Percentiles rank a stretch among this genome's conserved stretches.
phyloP scores from a whole-genome alignment of 257 asterid species.

The Jacaranda copaia region DNA sequence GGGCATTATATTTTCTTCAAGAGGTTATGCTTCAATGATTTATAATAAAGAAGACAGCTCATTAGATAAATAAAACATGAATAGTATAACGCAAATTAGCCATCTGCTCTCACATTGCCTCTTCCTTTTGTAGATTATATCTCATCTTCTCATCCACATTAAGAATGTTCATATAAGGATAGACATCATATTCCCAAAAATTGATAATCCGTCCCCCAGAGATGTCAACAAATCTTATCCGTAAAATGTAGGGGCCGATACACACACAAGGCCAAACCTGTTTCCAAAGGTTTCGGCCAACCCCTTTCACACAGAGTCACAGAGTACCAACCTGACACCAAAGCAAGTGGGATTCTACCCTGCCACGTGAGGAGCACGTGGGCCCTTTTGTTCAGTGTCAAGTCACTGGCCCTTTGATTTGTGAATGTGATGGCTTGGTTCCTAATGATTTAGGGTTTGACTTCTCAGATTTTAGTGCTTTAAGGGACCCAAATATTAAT shows the following conservation, averaged over 20 bases:
- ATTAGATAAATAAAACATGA: neutral
- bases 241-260: constrained; percentile 9
- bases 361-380: constrained; percentile 37
- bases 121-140: neutral
- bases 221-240: constrained; percentile 17
- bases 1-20: neutral
- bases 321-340: neutral
- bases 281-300: constrained; percentile 28
- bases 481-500: neutral
- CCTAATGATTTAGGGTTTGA: constrained; percentile 21
- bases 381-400: constrained; percentile 20
- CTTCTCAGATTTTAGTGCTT: constrained; percentile 21
- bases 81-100: neutral
- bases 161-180: too few species aligned
- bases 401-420: constrained; percentile 8
- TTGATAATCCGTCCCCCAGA: neutral
- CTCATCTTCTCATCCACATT: too few species aligned
- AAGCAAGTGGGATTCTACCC: constrained; percentile 29
- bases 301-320: neutral
- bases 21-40: neutral
- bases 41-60: too few species aligned
- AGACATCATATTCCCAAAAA: too few species aligned
- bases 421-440: neutral
- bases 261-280: constrained; percentile 20
- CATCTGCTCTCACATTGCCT: neutral